phyloP scores from a whole-genome alignment of 148 eudicot genomes.

The Drosera capensis region DNA sequence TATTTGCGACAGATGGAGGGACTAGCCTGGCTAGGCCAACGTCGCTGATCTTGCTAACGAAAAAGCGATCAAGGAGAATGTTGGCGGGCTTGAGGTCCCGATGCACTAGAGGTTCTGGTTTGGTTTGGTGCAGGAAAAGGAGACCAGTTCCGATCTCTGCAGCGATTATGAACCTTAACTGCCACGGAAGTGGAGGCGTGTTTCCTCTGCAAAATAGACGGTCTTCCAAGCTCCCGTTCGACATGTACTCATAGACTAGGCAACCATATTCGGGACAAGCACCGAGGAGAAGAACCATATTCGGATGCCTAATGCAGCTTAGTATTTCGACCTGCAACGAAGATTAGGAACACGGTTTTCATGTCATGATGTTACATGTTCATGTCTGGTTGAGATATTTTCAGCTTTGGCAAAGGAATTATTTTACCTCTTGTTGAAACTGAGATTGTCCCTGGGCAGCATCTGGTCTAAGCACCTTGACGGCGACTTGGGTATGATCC shows the following conservation, averaged over 20 bases:
- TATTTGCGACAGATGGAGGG: slow-evolving; percentile 1
- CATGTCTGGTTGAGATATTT: background rate
- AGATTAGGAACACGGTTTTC: background rate
- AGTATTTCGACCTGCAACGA: slow-evolving; percentile 1
- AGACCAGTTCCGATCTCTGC: slow-evolving; percentile 4
- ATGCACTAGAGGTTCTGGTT: slow-evolving; percentile 5
- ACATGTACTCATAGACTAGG: slow-evolving; percentile 3
- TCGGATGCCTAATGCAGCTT: slow-evolving; percentile 5
- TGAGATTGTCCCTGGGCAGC: slow-evolving; percentile 17
- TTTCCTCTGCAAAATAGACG: slow-evolving; percentile 1
- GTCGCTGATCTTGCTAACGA: slow-evolving; percentile 3
- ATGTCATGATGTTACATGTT: background rate
- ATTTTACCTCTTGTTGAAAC: slow-evolving; percentile 14
- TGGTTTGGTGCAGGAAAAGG: slow-evolving; percentile 6
- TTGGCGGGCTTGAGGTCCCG: slow-evolving; percentile 2
- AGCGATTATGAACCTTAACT: slow-evolving; percentile 1
- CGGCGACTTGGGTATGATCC: slow-evolving; percentile 16
- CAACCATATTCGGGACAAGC: slow-evolving; percentile 6
- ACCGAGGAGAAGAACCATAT: slow-evolving; percentile 5
- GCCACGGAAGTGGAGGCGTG: slow-evolving; percentile 4
- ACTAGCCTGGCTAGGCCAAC: slow-evolving; percentile 3
- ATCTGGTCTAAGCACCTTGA: slow-evolving; percentile 9
- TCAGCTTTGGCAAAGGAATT: background rate
- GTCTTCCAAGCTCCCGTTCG: slow-evolving; percentile 5
- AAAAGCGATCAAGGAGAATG: background rate